Evolutionary conservation across 768 basidiomycete genomes (phyloP), one percentile per base, ranked within the genome.

Genomic region (Strobilomyces echinocephalus): DNA sequence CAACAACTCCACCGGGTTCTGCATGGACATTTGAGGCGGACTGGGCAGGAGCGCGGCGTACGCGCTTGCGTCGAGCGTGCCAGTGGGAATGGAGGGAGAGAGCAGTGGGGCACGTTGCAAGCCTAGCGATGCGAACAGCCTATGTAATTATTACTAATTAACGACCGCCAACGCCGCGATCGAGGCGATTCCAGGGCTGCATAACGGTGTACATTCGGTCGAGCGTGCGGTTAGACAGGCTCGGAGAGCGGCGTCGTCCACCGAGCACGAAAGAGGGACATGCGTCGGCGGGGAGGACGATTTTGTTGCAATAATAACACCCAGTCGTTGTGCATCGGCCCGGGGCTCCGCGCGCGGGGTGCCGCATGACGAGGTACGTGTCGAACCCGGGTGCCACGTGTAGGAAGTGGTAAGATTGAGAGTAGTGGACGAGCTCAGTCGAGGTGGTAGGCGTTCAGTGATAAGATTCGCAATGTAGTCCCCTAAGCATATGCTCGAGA

Each of bases 121-220:
- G 4, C n/a, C n/a, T n/a, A 97, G 71, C 0, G 92, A 90, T 2
- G 91, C 85, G 21, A 98, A 79, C 9, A n/a, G n/a, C n/a, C n/a
- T n/a, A n/a, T n/a, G n/a, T n/a, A n/a, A n/a, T n/a, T n/a, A n/a
- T n/a, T n/a, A n/a, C n/a, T n/a, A n/a, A n/a, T 99, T 97, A 1
- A 97, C 95, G 0, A 93, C 94, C 0, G 88, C 89, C 1, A 95
- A 87, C 2, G 89, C 83, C 0, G 97, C 97, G 49, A 97, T 92
- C 0, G 92, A 83, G 0, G 95, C 95, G 2, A 98, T 78, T 0
- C 95, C 95, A 0, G 97, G 95, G 21, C 97, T 24, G 77, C 0
- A 95, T 97, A 30, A 99, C 95, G 1, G 97, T 98, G 67, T 97
- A 99, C 95, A 97, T 97, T 68, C 98, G 95, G 68, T 98, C 97